Evolutionary conservation across 768 basidiomycete species (phyloP), one percentile per base, ranked within the genome.

Genomic region (Coprinopsis strossmayeri): DNA sequence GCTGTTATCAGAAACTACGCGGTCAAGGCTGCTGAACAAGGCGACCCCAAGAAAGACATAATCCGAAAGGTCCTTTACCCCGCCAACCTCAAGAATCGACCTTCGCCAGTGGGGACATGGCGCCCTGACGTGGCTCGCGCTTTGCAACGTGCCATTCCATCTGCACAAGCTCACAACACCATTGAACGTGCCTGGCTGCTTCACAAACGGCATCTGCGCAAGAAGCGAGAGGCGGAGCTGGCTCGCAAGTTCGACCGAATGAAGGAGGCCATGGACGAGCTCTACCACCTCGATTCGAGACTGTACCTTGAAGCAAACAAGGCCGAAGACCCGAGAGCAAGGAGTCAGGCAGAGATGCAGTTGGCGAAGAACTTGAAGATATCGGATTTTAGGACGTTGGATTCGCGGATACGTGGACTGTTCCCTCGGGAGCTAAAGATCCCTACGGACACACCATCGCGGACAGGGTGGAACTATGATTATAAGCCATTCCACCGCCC

Each of bases 151-250:
- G 89, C 89, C n/a, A 85, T 96, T 45, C 90, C 91, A 11, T 90
- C 89, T 2, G 78, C 74, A 3, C 91, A 95, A 63, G 91, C 89
- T 0, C 91, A 96, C 68, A 79, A 91, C 53, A 96, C 91, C 1
- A 92, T 96, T 46, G 85, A 91, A 55, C 81, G 93, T 26, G 93
- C 93, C 2, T 97, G 88, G 87, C 69, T 83, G 45, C 74, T 97
- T 10, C 82, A 91, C 67, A 75, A 79, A 55, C 78, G 93, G 25
- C 83, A 88, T 59, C 51, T 82, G 32, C 79, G 93, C 34, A 79
- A 85, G 59, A 70, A 74, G 53, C 75, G 87, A 38, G 77, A 82
- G 24, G 79, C 72, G 28, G 87, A 91, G 59, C 61, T 89, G 53
- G 69, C 71, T 49, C 76, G 82, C 65, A 94, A 94, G 65, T 92